These are phyloP conservation scores for Conticribra weissflogii DNA, from an alignment of 108 stramenopile species.

Conservation along the genomic window DNA sequence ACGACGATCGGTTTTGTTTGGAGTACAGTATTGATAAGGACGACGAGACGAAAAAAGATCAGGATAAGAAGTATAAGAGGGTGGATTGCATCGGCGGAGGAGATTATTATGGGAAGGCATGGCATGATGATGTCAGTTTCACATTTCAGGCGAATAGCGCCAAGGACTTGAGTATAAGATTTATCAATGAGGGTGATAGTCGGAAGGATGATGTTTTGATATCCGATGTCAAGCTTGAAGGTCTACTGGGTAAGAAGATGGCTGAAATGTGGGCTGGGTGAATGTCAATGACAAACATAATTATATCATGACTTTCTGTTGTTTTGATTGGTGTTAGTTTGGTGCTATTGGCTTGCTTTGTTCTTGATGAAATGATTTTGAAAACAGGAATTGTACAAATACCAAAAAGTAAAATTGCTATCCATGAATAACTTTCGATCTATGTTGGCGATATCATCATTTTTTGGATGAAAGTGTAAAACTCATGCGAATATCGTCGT, in stretches of 20 bases:
- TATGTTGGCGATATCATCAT: no score
- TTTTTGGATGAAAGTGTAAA: no score
- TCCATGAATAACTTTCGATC: no score
- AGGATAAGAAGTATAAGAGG: not conserved
- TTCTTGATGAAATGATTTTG: no score
- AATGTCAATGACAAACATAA: no score
- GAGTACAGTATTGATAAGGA: not conserved
- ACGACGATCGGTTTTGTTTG: not conserved
- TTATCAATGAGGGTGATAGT: not conserved
- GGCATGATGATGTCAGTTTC: not conserved
- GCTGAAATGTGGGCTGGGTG: not conserved
- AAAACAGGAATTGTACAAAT: no score
- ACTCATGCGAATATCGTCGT: no score
- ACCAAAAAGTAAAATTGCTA: no score
- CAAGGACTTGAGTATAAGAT: not conserved
- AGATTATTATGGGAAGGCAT: not conserved
- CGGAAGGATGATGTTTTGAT: not conserved
- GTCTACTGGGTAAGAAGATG: not conserved
- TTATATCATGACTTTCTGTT: no score
- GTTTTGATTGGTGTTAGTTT: no score
- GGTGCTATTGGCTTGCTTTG: no score
- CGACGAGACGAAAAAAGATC: no score
- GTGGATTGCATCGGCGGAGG: not conserved
- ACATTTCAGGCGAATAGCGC: not conserved
- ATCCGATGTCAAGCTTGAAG: not conserved